Conservation (phyloP, 192 early-diverging fungal species). For the Fimicolochytrium jonesii region DNA sequence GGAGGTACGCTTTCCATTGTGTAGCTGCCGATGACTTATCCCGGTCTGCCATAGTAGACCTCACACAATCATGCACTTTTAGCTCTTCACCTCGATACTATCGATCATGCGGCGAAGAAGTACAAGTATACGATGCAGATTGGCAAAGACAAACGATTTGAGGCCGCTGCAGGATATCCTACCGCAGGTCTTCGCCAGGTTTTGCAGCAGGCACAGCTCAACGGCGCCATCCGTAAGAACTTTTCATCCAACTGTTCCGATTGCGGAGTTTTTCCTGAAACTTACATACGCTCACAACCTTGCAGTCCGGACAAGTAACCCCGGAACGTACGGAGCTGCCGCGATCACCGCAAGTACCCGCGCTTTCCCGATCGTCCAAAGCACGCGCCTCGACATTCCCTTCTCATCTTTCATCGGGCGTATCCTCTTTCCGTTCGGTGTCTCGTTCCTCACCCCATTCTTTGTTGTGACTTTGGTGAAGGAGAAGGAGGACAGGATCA, state of each 20-base stretch:
- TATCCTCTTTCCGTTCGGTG: conserved; percentile 67
- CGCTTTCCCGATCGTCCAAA: conserved; percentile 51
- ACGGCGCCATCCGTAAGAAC: conserved; percentile 28
- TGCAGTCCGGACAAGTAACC: conserved; percentile 32
- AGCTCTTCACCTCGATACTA: conserved; percentile 47
- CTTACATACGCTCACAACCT: too few species aligned
- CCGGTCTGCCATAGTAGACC: neutral
- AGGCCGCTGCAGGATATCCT: conserved; percentile 46
- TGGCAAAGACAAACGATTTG: conserved; percentile 42
- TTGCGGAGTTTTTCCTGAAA: neutral
- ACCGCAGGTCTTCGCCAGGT: conserved; percentile 45
- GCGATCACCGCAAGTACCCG: conserved; percentile 63
- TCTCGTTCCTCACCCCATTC: conserved; percentile 66
- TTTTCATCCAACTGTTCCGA: neutral
- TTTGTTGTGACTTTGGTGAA: conserved; percentile 65
- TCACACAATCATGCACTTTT: neutral
- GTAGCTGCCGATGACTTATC: too few species aligned
- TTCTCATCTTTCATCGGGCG: conserved; percentile 54
- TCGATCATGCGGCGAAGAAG: conserved; percentile 39
- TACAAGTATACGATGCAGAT: conserved; percentile 54
- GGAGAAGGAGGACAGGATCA: conserved; percentile 68
- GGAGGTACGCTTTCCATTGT: too few species aligned
- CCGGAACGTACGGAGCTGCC: conserved; percentile 21
- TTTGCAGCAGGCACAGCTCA: conserved; percentile 38
- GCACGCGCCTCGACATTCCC: conserved; percentile 45